These are phyloP conservation scores for Artemisia tridentata DNA, from an alignment of 129 eudicot genomes.

Conservation along the genomic window DNA sequence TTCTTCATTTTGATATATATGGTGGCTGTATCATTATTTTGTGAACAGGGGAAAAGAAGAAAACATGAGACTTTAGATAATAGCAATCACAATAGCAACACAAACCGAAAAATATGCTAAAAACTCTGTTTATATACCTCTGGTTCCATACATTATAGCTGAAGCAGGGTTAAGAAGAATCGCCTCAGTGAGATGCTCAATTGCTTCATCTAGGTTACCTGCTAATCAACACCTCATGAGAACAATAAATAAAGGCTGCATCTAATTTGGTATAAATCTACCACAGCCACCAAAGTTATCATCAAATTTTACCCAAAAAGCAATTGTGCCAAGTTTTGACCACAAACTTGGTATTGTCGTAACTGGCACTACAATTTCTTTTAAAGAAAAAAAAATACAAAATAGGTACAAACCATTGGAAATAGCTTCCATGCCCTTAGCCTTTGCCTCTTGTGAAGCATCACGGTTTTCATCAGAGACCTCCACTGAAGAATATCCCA, in stretches of 20 bases:
- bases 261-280: too few species aligned
- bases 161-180: slow-evolving; percentile 62
- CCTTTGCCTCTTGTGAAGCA: slow-evolving; percentile 72
- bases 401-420: slow-evolving; percentile 46
- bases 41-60: background rate
- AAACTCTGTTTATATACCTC: slow-evolving; percentile 38
- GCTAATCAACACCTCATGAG: background rate
- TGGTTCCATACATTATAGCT: slow-evolving; percentile 71
- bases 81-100: background rate
- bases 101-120: background rate
- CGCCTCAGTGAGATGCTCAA: slow-evolving; percentile 61
- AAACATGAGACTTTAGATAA: too few species aligned
- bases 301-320: background rate
- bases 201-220: slow-evolving; percentile 76
- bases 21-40: slow-evolving; percentile 39
- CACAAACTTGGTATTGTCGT: too few species aligned
- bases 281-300: too few species aligned
- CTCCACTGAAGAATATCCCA: slow-evolving; percentile 71
- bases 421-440: slow-evolving; percentile 64
- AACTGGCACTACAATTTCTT: background rate
- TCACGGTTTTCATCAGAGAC: slow-evolving; percentile 70
- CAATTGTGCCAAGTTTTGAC: background rate
- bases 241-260: background rate
- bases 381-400: background rate
- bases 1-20: slow-evolving; percentile 74